phyloP scores from a whole-genome alignment of 2,329 filamentous ascomycete genomes.

The Talaromyces sp. region DNA sequence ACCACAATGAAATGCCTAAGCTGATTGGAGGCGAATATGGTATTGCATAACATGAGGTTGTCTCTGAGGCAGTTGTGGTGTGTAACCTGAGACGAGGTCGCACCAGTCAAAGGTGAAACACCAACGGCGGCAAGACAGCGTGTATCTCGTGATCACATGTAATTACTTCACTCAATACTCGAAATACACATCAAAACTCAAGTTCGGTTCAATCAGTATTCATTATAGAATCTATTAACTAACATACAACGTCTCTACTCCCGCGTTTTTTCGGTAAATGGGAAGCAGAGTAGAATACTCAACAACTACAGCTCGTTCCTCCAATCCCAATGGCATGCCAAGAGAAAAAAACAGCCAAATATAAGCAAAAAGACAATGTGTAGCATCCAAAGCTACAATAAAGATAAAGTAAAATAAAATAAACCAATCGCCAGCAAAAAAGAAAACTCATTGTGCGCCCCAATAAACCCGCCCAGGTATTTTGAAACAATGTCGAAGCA shows the following conservation, averaged over 20 bases:
- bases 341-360: not conserved
- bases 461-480: constrained; percentile 6
- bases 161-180: not conserved
- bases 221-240: constrained; percentile 11
- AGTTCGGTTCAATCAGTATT: not conserved
- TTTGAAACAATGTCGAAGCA: constrained; percentile 10
- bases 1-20: not conserved
- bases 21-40: not conserved
- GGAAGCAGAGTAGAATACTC: not conserved
- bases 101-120: not conserved
- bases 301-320: not conserved
- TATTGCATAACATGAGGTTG: not conserved
- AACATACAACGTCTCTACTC: constrained; percentile 7
- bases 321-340: not conserved
- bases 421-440: not conserved
- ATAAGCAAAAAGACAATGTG: constrained; percentile 3
- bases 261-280: not conserved
- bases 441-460: constrained; percentile 6
- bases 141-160: too few relatives aligned
- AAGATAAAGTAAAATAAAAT: not conserved
- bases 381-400: not conserved
- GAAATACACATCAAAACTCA: not conserved
- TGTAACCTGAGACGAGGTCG: not conserved
- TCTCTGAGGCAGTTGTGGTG: not conserved
- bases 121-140: not conserved